A percentile compares a stretch with the other conserved stretches of the same genome.
Evolutionary conservation across 73 alveolate species (phyloP).

Genomic region (Symbiodinium pilosum): DNA sequence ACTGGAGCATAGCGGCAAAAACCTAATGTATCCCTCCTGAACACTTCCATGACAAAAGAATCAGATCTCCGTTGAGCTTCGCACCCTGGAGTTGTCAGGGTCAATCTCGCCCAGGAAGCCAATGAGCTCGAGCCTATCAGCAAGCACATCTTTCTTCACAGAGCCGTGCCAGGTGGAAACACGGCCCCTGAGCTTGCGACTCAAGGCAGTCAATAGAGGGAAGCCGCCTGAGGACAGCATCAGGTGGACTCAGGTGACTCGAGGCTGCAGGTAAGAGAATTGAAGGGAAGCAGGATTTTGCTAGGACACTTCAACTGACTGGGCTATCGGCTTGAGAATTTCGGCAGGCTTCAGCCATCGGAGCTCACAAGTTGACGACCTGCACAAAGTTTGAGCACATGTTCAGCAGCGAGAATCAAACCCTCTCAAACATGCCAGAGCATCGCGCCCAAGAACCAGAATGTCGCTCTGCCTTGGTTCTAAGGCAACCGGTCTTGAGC

Average conservation of each 20-base stretch:
- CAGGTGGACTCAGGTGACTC: background rate
- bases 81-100: constrained; percentile 81
- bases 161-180: background rate
- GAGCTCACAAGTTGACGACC: constrained; percentile 92
- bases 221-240: background rate
- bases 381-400: background rate
- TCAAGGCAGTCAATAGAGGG: background rate
- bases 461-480: constrained; percentile 26
- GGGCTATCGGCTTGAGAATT: constrained; percentile 28
- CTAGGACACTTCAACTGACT: background rate
- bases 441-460: constrained; percentile 67
- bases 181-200: background rate
- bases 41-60: too few relatives aligned
- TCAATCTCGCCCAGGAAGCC: constrained; percentile 93
- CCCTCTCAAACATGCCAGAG: background rate
- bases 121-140: constrained; percentile 44
- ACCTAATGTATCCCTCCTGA: too few relatives aligned
- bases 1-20: too few relatives aligned
- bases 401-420: background rate
- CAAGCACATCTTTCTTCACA: background rate
- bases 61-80: too few relatives aligned
- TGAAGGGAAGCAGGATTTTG: too few relatives aligned
- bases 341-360: constrained; percentile 87
- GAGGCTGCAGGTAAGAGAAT: too few relatives aligned
- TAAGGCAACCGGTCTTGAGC: background rate